Conservation (phyloP, 1,284 basidiomycete genomes). For the Sporisorium scitamineum region DNA sequence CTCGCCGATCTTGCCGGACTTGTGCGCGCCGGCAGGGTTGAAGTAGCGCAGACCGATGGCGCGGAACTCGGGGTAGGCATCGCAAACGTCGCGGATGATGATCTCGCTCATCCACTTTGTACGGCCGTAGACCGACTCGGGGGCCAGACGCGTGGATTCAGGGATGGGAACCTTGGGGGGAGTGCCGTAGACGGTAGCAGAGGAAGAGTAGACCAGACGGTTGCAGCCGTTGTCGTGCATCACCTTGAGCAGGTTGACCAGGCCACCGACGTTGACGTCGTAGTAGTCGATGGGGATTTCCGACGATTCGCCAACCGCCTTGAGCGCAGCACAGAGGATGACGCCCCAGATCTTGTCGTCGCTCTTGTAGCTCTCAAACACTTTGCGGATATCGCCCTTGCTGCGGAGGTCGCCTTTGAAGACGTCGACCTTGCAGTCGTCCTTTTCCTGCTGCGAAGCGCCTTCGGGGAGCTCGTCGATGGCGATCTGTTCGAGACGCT, state of each 20-base stretch:
- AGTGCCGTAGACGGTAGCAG: conserved; percentile 98
- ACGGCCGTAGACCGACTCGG: conserved; percentile 93
- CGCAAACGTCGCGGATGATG: conserved; percentile 88
- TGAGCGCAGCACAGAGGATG: conserved; percentile 95
- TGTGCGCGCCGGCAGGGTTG: conserved; percentile 96
- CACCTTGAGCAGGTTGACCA: conserved; percentile 61
- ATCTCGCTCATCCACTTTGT: conserved; percentile 95
- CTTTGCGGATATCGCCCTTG: conserved; percentile 55
- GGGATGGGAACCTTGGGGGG: conserved; percentile 93
- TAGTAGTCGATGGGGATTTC: conserved; percentile 83
- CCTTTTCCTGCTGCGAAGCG: conserved; percentile 76
- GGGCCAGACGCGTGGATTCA: conserved; percentile 86
- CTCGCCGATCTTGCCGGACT: conserved; percentile 94
- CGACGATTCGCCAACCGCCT: conserved; percentile 97
- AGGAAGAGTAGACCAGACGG: conserved; percentile 95
- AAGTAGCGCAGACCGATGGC: conserved; percentile 92
- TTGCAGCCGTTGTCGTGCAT: conserved; percentile 87
- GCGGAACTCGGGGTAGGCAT: conserved; percentile 81
- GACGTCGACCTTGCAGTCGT: conserved; percentile 81
- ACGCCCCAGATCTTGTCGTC: conserved; percentile 84
- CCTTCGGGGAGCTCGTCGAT: conserved; percentile 76
- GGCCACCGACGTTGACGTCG: conserved; percentile 66
- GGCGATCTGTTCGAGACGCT: conserved; percentile 82
- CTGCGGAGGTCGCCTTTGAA: conserved; percentile 65
- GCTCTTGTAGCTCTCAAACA: conserved; percentile 57